Conservation (phyloP, 1,139 yeast genomes). For the Yamadazyma jaroonii region DNA sequence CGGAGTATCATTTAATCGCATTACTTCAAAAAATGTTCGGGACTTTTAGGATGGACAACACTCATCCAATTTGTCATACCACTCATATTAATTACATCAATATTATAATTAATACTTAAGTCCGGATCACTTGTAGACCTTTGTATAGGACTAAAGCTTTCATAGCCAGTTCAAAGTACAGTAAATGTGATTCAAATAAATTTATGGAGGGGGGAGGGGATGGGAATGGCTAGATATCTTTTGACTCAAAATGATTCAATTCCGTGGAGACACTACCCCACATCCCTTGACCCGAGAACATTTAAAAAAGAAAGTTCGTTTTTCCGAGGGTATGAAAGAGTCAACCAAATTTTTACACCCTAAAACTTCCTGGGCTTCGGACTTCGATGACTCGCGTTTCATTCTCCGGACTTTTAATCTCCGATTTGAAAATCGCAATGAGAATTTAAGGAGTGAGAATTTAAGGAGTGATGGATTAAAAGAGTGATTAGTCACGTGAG, state of each 20-base stretch:
- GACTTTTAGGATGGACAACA: conserved; percentile 1
- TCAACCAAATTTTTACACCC: no score
- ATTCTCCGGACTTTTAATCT: no score
- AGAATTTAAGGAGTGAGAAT: no score
- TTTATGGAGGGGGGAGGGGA: background rate
- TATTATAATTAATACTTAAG: background rate
- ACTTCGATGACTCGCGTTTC: no score
- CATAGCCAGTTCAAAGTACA: no score
- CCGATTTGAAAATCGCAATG: no score
- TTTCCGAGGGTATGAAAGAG: background rate
- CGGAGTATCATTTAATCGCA: conserved; percentile 2
- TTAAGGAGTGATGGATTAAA: no score
- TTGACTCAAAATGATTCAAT: conserved; percentile 1
- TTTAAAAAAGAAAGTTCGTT: background rate
- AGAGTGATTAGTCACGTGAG: no score
- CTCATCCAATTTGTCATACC: background rate
- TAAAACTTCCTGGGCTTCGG: no score
- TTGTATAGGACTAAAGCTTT: no score
- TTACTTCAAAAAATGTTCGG: background rate
- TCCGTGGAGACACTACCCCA: background rate
- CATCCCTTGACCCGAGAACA: background rate
- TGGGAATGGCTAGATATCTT: background rate
- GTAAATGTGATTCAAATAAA: no score
- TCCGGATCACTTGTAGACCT: no score
- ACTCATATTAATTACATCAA: background rate